Evolutionary conservation across 305 asterid species (phyloP).

Genomic region (Fraxinus dipetala): DNA sequence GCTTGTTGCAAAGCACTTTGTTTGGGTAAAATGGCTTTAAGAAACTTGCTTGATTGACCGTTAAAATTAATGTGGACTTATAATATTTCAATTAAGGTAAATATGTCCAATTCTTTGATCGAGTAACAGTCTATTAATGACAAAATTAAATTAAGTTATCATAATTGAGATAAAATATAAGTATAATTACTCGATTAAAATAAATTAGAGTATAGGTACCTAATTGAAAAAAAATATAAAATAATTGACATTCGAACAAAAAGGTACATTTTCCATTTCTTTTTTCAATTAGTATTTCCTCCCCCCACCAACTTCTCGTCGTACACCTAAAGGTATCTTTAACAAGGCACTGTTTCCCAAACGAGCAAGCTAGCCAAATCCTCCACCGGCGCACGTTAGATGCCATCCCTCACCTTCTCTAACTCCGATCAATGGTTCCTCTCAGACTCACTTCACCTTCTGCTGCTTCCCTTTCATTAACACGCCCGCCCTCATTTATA

Average conservation of each 20-base stretch:
- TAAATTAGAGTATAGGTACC: not conserved
- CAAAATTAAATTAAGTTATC: not conserved
- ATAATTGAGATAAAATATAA: not conserved
- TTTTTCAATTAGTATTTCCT: not conserved
- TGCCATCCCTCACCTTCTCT: conserved; percentile 19
- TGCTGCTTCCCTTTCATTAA: conserved; percentile 21
- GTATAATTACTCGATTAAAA: not conserved
- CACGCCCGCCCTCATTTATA: not conserved
- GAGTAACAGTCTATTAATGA: not conserved
- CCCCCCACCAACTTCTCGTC: not conserved
- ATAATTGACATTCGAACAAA: not conserved
- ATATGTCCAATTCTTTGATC: not conserved
- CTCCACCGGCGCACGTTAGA: conserved; percentile 30
- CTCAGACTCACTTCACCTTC: conserved; percentile 31
- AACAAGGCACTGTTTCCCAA: not conserved
- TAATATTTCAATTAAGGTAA: no score
- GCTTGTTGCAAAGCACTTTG: not conserved
- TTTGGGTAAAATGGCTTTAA: not conserved
- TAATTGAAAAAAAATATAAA: not conserved
- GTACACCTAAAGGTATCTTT: not conserved
- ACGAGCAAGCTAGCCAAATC: not conserved
- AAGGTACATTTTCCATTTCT: not conserved
- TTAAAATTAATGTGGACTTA: not conserved
- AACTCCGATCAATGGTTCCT: conserved; percentile 35
- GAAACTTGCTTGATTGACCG: not conserved